Evolutionary conservation across 352 stramenopile genomes (phyloP), one percentile per base, ranked within the genome.

Genomic region (Globisporangium takayamanum): DNA sequence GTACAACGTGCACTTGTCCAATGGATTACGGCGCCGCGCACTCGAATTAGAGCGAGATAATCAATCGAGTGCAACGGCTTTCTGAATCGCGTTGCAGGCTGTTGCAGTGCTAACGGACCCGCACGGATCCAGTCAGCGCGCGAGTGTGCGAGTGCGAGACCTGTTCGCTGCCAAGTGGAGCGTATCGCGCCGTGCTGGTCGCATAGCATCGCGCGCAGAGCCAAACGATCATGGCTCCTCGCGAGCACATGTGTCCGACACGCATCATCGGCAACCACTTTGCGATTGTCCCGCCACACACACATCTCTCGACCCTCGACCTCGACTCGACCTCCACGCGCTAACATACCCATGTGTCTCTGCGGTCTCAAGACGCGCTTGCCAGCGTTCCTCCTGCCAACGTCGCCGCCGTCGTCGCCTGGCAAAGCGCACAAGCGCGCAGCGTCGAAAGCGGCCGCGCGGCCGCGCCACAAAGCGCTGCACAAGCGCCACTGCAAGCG

Each of bases 391-490:
- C 55, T 59, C 60, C 56, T 56, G 57, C 59, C 25, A 53, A 33
- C 59, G 57, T 60, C 50, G 42, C 66, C 47, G 36, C 53, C 55
- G 28, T 12, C 47, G 18, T 55, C 56, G 18, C 36, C 37, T 3
- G 11, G 58, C 54, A 68, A 63, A 3, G 56, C 48, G 47, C 76
- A 73, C 50, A 78, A 83, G 58, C 64, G 75, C 25, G 53, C 70
- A 15, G 41, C 72, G 10, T 20, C 62, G 18, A 60, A 64, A 14
- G 51, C 54, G 48, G 62, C 63, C 59, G 64, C 58, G 49, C 67
- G 50, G 50, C 68, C 60, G 41, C 72, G 59, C 59, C 73, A 71
- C 66, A 75, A 64, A 64, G 36, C 69, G 55, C 55, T 67, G 60
- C 55, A 54, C 50, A 50, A 62, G 51, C 55, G 61, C 48, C 62